Percentiles rank a stretch among this genome's conserved stretches.
phyloP scores from a whole-genome alignment of 495 filamentous ascomycete genomes.

The Xylaria cubensis region DNA sequence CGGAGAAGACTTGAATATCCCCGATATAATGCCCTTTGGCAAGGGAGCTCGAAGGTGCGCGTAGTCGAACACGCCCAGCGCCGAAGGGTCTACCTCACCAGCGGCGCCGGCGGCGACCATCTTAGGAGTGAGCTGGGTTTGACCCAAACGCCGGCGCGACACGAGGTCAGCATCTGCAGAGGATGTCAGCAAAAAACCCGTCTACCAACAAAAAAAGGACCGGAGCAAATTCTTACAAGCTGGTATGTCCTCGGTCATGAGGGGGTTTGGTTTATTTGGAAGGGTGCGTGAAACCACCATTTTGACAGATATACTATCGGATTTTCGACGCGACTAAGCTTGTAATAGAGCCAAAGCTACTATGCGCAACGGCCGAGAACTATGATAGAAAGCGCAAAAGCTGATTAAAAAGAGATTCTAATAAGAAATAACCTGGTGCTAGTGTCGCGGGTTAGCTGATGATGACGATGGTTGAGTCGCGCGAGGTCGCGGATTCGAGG shows the following conservation, averaged over 20 bases:
- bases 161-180: constrained; percentile 80
- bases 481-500: constrained; percentile 26
- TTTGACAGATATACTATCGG: constrained; percentile 34
- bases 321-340: constrained; percentile 37
- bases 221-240: constrained; percentile 53
- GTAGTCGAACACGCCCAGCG: constrained; percentile 88
- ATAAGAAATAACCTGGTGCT: constrained; percentile 26
- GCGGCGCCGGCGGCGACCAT: constrained; percentile 66
- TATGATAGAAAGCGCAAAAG: not conserved
- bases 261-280: constrained; percentile 75
- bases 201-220: not conserved
- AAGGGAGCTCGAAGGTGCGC: constrained; percentile 91
- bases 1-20: constrained; percentile 86
- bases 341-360: constrained; percentile 21
- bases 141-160: constrained; percentile 83
- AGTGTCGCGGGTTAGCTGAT: constrained; percentile 40
- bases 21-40: constrained; percentile 85
- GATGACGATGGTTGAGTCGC: constrained; percentile 30
- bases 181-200: constrained; percentile 40
- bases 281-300: constrained; percentile 69
- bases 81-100: constrained; percentile 72
- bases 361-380: constrained; percentile 16
- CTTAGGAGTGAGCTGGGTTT: constrained; percentile 88
- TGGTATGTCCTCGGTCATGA: constrained; percentile 75
- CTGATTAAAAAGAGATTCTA: constrained; percentile 22